Evolutionary conservation across 2,329 filamentous ascomycete genomes (phyloP), one percentile per base, ranked within the genome.

Genomic region (Macrophomina tecta): DNA sequence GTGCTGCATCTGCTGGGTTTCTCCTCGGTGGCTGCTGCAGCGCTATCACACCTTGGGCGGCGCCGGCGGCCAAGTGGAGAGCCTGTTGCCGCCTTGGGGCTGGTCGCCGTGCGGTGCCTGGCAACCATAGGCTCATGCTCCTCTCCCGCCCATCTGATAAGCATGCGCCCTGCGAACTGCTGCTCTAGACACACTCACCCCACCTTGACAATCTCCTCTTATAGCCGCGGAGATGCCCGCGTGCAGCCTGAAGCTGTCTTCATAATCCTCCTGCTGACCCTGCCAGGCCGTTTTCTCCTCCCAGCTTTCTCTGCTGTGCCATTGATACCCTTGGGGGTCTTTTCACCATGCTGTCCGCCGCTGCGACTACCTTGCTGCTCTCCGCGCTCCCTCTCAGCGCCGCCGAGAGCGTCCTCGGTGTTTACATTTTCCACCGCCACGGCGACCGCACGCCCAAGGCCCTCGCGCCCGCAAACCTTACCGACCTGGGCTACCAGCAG

Each of bases 381-480:
- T 40, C 70, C 4, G 56, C 66, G 3, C 51, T 76, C 23, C 69
- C 73, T 48, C 71, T 72, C 38, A 69, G 71, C 48, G 71, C 75
- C 32, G 76, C 75, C 66, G 91, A 96, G 81, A 91, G 89, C 0
- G 84, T 95, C 34, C 84, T 97, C 16, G 93, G 93, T 63, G 89
- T 90, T 53, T 95, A 94, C 79, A 89, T 97, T 79, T 97, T 96
- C 83, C 89, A 92, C 72, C 91, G 94, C 53, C 94, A 97, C 81
- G 94, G 94, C 67, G 94, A 97, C 79, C 89, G 94, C 66, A 94
- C 93, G 0, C 82, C 92, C 69, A 97, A 97, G 82, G 83, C 87
- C 18, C 88, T 87, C 69, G 83, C 88, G 53, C 90, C 91, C 12
- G 88, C 91, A 34, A 85, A 86, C 70, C 81, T 97, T 76, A 97